phyloP scores from a whole-genome alignment of 768 basidiomycete species.

The Rossbeevera mucosa region DNA sequence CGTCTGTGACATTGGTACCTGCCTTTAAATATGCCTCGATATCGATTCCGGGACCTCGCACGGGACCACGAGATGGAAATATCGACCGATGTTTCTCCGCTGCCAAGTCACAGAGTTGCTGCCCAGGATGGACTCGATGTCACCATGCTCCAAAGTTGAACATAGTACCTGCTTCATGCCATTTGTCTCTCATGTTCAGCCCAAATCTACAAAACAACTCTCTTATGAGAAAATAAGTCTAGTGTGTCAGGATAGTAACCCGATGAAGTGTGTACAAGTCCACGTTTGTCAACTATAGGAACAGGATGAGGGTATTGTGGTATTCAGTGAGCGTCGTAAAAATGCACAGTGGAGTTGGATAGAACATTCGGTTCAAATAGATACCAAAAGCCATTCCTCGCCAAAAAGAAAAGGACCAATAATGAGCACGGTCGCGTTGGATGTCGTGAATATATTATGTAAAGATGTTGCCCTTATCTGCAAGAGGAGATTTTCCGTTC shows the following conservation, averaged over 20 bases:
- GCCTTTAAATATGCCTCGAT: constrained; percentile 1
- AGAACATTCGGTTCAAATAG: constrained; percentile 28
- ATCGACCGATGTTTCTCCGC: constrained; percentile 18
- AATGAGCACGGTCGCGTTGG: constrained; percentile 12
- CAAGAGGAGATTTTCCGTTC: constrained; percentile 4
- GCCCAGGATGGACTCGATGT: neutral
- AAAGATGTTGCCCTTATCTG: constrained; percentile 12
- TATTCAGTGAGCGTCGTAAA: constrained; percentile 28
- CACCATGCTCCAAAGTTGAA: neutral
- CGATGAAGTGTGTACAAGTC: constrained; percentile 21
- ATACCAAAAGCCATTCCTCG: constrained; percentile 24
- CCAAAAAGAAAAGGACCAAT: constrained; percentile 7
- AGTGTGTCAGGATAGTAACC: constrained; percentile 17
- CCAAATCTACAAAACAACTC: constrained; percentile 21
- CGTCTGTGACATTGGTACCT: neutral
- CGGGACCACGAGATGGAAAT: neutral
- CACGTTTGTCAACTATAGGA: constrained; percentile 24
- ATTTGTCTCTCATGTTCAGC: constrained; percentile 7
- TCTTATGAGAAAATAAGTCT: constrained; percentile 11
- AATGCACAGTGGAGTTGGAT: constrained; percentile 25
- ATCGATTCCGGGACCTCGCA: neutral
- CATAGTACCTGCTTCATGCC: neutral
- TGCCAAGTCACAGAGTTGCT: constrained; percentile 3
- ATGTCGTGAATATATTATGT: constrained; percentile 29
- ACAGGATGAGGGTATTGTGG: constrained; percentile 33